phyloP scores from a whole-genome alignment of 129 eudicot species.

The Artemisia tridentata region DNA sequence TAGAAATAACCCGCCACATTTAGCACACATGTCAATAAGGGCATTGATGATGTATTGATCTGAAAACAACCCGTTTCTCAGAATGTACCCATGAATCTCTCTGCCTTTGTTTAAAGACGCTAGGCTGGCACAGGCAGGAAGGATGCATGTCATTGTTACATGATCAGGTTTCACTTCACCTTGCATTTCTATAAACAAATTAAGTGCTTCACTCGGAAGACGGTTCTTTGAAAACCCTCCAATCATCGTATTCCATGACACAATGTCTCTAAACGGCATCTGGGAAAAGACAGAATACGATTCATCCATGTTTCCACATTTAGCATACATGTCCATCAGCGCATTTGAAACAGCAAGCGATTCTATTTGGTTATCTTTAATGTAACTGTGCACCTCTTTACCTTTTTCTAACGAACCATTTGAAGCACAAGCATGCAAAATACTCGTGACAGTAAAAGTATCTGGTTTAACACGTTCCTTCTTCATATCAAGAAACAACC shows the following conservation, averaged over 20 bases:
- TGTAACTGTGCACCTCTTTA: conserved; percentile 47
- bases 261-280: conserved; percentile 39
- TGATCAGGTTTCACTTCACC: conserved; percentile 40
- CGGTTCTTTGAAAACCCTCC: conserved; percentile 72
- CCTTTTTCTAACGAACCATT: conserved; percentile 49
- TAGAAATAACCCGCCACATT: conserved; percentile 49
- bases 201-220: conserved; percentile 55
- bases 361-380: conserved; percentile 39
- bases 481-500: conserved; percentile 53
- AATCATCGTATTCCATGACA: conserved; percentile 74
- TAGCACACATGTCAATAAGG: conserved; percentile 63
- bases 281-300: conserved; percentile 40
- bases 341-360: conserved; percentile 57
- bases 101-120: conserved; percentile 51
- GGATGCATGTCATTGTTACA: conserved; percentile 57
- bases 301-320: conserved; percentile 71
- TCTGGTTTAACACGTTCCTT: conserved; percentile 47
- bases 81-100: conserved; percentile 50
- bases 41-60: conserved; percentile 54
- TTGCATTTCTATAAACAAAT: conserved; percentile 51
- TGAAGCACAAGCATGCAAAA: conserved; percentile 62
- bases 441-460: conserved; percentile 45
- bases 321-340: conserved; percentile 73
- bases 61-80: conserved; percentile 44
- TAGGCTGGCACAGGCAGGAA: conserved; percentile 67